Evolutionary conservation across 164 flowering plant species (phyloP).

Genomic region (Protea cynaroides): DNA sequence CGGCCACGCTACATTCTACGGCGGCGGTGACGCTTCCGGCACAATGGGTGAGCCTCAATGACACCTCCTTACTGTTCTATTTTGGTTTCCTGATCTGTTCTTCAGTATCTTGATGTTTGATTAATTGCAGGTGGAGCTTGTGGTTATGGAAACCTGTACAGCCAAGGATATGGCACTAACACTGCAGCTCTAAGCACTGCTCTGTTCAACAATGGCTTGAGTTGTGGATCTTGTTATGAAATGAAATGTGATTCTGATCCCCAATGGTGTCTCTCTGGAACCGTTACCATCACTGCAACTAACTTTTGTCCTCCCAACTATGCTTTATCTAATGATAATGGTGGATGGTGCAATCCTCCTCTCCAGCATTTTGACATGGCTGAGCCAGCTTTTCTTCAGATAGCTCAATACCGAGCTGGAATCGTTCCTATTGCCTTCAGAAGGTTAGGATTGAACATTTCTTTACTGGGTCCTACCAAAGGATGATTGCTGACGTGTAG

Average conservation of each 20-base stretch:
- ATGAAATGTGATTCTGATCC: conserved; percentile 36
- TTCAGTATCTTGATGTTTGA: no score
- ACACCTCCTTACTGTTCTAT: not conserved
- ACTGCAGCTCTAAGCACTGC: conserved; percentile 43
- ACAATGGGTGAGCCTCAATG: conserved; percentile 29
- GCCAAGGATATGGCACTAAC: conserved; percentile 38
- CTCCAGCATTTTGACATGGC: conserved; percentile 53
- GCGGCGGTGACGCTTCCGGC: conserved; percentile 38
- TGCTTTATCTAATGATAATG: conserved; percentile 40
- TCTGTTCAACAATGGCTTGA: conserved; percentile 35
- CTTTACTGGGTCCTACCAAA: no score
- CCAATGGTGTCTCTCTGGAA: conserved; percentile 35
- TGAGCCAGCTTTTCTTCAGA: conserved; percentile 46
- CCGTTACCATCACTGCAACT: conserved; percentile 47
- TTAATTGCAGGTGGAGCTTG: conserved; percentile 33
- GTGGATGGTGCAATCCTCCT: conserved; percentile 71
- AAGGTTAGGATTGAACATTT: conserved; percentile 20
- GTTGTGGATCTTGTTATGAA: conserved; percentile 41
- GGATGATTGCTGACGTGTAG: no score
- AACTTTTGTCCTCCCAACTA: conserved; percentile 49
- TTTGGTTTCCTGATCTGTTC: no score
- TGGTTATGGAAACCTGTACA: conserved; percentile 38
- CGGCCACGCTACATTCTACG: conserved; percentile 41
- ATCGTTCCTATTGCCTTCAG: conserved; percentile 46
- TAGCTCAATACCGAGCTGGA: conserved; percentile 51